Percentiles rank a stretch among this genome's conserved stretches.
Conservation (phyloP, 1,284 basidiomycete species). For the Paramarasmius palmivorus region DNA sequence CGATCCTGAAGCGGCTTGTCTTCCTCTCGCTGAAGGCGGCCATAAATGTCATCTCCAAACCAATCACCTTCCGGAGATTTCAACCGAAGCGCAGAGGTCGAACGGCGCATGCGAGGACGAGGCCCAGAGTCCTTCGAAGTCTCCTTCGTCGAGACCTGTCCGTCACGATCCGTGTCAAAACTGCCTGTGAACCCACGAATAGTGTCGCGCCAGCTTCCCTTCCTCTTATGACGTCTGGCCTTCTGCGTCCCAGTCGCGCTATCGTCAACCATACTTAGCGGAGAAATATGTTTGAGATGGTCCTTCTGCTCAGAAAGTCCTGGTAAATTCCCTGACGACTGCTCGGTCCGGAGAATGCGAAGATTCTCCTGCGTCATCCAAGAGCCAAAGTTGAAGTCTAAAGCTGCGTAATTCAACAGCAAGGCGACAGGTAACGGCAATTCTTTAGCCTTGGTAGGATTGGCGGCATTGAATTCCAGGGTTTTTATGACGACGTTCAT, state of each 20-base stretch:
- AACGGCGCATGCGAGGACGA: conserved; percentile 18
- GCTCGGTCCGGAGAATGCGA: conserved; percentile 78
- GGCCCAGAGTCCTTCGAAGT: conserved; percentile 4
- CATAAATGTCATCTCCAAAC: conserved; percentile 47
- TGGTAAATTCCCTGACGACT: conserved; percentile 73
- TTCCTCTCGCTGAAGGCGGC: conserved; percentile 49
- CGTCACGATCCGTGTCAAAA: conserved; percentile 31
- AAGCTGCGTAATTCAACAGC: conserved; percentile 78
- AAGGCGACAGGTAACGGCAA: conserved; percentile 71
- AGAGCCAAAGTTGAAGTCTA: conserved; percentile 97
- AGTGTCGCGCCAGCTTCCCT: conserved; percentile 60
- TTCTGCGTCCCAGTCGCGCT: conserved; percentile 38
- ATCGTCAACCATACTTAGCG: conserved; percentile 86
- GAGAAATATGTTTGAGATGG: conserved; percentile 83
- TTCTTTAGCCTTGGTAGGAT: conserved; percentile 37
- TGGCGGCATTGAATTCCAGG: conserved; percentile 62
- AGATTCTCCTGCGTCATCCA: conserved; percentile 95
- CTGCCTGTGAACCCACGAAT: conserved; percentile 45
- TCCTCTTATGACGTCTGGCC: conserved; percentile 49
- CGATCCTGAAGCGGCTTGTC: conserved; percentile 64
- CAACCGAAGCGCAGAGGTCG: conserved; percentile 22
- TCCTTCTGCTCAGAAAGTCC: conserved; percentile 81
- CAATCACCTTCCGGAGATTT: conserved; percentile 44
- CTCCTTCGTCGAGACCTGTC: conserved; percentile 4
- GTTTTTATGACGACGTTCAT: conserved; percentile 83